phyloP scores from a whole-genome alignment of 768 basidiomycete species.

The Pleurotus salmoneostramineus region DNA sequence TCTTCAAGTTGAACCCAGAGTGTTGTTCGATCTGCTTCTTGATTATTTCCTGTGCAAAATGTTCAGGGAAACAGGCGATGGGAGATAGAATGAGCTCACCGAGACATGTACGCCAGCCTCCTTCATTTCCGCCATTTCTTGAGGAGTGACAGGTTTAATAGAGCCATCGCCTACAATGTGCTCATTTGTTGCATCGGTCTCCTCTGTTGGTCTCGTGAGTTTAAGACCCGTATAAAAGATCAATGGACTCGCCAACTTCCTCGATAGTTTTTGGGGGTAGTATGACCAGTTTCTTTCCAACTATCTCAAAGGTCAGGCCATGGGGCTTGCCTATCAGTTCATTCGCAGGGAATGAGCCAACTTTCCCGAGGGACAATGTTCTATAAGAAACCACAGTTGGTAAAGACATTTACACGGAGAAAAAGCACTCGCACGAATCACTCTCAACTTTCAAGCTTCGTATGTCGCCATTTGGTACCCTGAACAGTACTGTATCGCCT shows the following conservation, averaged over 20 bases:
- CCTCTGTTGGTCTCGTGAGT: slow-evolving; percentile 53
- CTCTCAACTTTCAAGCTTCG: slow-evolving; percentile 70
- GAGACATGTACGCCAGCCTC: slow-evolving; percentile 77
- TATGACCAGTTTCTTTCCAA: slow-evolving; percentile 61
- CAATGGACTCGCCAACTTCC: slow-evolving; percentile 67
- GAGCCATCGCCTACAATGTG: slow-evolving; percentile 85
- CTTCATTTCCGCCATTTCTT: slow-evolving; percentile 83
- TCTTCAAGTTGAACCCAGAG: slow-evolving; percentile 89
- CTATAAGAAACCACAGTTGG: slow-evolving; percentile 31
- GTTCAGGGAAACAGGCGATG: background rate
- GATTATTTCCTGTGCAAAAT: slow-evolving; percentile 78
- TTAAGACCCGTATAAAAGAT: slow-evolving; percentile 1
- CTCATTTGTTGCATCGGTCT: slow-evolving; percentile 96
- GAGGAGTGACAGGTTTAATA: slow-evolving; percentile 78
- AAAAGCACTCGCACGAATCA: slow-evolving; percentile 52
- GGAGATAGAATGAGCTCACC: slow-evolving; percentile 31
- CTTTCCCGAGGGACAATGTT: slow-evolving; percentile 73
- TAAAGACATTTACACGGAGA: background rate
- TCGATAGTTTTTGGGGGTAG: slow-evolving; percentile 61
- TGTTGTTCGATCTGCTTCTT: slow-evolving; percentile 92
- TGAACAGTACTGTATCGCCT: slow-evolving; percentile 77
- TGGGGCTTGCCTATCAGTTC: slow-evolving; percentile 81
- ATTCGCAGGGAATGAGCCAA: slow-evolving; percentile 76
- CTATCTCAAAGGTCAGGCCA: slow-evolving; percentile 87
- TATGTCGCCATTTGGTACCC: slow-evolving; percentile 76